These are phyloP conservation scores for Plasmodium cynomolgi DNA, from an alignment of 169 alveolate genomes.

Conservation along the genomic window DNA sequence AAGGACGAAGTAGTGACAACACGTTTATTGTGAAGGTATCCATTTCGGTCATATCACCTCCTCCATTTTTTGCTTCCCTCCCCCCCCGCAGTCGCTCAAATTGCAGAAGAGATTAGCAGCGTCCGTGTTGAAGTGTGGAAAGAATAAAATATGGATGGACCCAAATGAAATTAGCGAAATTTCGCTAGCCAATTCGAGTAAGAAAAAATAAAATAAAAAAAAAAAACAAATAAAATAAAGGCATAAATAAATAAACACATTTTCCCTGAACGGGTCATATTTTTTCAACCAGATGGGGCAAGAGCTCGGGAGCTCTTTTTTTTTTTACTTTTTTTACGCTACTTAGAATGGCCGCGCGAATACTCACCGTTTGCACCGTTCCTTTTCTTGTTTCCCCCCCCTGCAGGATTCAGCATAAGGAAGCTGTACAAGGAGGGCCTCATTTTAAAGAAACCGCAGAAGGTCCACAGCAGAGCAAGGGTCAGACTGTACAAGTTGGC, in stretches of 20 bases:
- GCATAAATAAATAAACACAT: neutral
- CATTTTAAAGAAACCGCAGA: constrained; percentile 96
- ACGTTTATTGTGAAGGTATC: neutral
- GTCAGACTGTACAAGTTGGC: constrained; percentile 93
- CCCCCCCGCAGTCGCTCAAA: constrained; percentile 87
- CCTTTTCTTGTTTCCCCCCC: neutral
- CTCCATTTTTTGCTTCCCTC: neutral
- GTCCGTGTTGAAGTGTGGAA: constrained; percentile 97
- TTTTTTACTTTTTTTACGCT: neutral
- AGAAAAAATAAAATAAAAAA: constrained; percentile 32
- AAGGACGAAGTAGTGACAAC: neutral
- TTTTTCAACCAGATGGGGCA: neutral
- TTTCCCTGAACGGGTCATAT: neutral
- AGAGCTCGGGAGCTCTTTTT: neutral
- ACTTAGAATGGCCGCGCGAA: neutral
- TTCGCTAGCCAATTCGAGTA: constrained; percentile 98
- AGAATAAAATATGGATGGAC: constrained; percentile 98
- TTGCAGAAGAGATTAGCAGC: constrained; percentile 98
- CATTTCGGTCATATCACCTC: neutral
- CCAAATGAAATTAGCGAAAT: constrained; percentile 98
- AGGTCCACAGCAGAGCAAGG: constrained; percentile 97
- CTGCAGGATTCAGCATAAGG: constrained; percentile 89
- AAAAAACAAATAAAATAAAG: too few relatives aligned
- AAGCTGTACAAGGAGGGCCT: constrained; percentile 97
- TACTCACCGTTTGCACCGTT: neutral